Evolutionary conservation across 2,329 filamentous ascomycete genomes (phyloP), one percentile per base, ranked within the genome.

Genomic region (Calonectria pteridis): DNA sequence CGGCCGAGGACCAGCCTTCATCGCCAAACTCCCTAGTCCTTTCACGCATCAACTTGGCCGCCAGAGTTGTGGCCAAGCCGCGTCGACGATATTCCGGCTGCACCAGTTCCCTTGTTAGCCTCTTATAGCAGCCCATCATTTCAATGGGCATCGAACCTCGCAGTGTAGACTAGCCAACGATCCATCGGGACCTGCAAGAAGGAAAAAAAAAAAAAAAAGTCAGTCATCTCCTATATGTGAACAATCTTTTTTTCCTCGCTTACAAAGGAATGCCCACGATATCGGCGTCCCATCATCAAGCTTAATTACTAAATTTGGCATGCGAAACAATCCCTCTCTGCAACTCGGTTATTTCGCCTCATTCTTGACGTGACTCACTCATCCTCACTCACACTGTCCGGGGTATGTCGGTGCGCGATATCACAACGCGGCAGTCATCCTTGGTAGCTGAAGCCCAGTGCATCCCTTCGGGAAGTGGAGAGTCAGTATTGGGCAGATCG

Each of bases 241-340:
- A 6, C 3, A 43, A 2, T 40, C 4, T 14, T 3, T 26, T 13
- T 0, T 6, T 3, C 23, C 10, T 11, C 3, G 62, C 76, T 35
- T 69, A 86, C 88, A 87, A 6, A 91, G 80, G 65, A 94, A 93
- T 0, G 88, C 89, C 93, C 93, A 95, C 0, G 92, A 91, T 6
- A 94, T 84, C 0, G 89, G 87, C 1, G 84, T 87, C 1, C 85
- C 87, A 23, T 89, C 86, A 1, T 82, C 79, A 0, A 85, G 80
- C 67, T 88, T 87, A 26, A 92, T 83, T 1, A 86, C 84, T 46
- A 86, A 81, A 74, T 86, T 90, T 3, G 88, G 89, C 51, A 89
- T 84, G 28, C 81, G 80, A 72, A 84, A 77, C 31, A 89, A 81
- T 16, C 84, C 88, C 13, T 85, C 82, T 75, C 86, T 88, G 40